phyloP scores from a whole-genome alignment of 768 basidiomycete species.

The Tricholoma furcatifolium region DNA sequence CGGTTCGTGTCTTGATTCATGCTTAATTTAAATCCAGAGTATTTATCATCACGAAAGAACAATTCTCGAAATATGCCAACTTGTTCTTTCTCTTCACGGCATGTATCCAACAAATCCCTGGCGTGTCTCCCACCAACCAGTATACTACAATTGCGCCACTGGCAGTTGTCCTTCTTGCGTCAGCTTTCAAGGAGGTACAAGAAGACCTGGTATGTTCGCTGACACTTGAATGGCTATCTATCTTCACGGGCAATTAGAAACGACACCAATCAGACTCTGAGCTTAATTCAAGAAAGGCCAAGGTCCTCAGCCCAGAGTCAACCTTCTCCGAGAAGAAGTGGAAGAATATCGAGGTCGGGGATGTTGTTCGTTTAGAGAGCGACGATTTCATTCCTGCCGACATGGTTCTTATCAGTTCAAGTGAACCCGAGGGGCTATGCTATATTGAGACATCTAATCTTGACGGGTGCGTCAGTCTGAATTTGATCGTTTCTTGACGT shows the following conservation, averaged over 20 bases:
- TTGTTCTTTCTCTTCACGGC: conserved; percentile 98
- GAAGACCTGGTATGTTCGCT: conserved; percentile 79
- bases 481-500: not conserved
- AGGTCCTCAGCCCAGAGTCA: conserved; percentile 64
- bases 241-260: conserved; percentile 56
- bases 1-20: conserved; percentile 49
- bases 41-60: conserved; percentile 51
- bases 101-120: conserved; percentile 96
- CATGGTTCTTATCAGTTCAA: conserved; percentile 80
- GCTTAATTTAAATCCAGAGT: not conserved
- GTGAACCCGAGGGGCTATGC: conserved; percentile 95
- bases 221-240: not conserved
- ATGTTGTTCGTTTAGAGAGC: conserved; percentile 86
- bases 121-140: conserved; percentile 91
- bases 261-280: conserved; percentile 94
- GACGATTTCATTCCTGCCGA: conserved; percentile 97
- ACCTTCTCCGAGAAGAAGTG: conserved; percentile 78
- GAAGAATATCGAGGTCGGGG: conserved; percentile 89
- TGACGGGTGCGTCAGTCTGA: conserved; percentile 67
- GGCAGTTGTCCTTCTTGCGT: conserved; percentile 83
- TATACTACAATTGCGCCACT: conserved; percentile 96
- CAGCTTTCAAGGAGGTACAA: conserved; percentile 93
- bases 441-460: conserved; percentile 98
- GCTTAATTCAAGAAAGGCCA: conserved; percentile 79
- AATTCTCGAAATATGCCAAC: conserved; percentile 99